Evolutionary conservation across 139 green algal genomes (phyloP).

Genomic region (Monoraphidium neglectum): DNA sequence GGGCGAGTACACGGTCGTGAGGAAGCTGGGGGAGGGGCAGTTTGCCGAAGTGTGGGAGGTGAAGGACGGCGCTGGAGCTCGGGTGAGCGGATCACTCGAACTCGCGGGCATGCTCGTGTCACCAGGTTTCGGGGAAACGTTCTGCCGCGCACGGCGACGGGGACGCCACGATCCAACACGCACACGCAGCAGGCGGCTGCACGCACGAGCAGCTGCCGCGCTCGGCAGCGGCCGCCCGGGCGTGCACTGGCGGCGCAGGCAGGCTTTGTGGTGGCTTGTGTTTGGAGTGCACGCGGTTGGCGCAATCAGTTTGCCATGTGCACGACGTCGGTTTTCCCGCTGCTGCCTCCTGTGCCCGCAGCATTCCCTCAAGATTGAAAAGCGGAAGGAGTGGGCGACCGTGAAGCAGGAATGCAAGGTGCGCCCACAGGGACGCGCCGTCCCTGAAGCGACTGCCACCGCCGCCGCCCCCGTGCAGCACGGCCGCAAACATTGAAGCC

Average conservation of each 20-base stretch:
- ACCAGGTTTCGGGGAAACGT: background rate
- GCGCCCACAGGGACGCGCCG: background rate
- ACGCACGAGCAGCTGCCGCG: too few relatives aligned
- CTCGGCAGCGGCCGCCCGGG: too few relatives aligned
- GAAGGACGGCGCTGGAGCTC: constrained; percentile 12
- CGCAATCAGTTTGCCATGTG: background rate
- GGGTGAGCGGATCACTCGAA: background rate
- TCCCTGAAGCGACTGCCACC: too few relatives aligned
- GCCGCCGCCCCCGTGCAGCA: too few relatives aligned
- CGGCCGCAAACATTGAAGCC: too few relatives aligned
- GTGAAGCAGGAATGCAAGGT: constrained; percentile 60
- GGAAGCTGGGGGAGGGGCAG: constrained; percentile 77
- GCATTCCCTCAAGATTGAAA: constrained; percentile 73
- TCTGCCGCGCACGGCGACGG: too few relatives aligned
- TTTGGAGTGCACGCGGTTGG: background rate
- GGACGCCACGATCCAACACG: too few relatives aligned
- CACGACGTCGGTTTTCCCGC: background rate
- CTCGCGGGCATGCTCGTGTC: background rate
- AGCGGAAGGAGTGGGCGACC: constrained; percentile 45
- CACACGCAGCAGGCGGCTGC: too few relatives aligned
- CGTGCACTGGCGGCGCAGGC: too few relatives aligned
- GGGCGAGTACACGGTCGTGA: constrained; percentile 28
- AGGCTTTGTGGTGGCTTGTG: too few relatives aligned
- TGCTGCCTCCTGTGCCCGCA: constrained; percentile 22
- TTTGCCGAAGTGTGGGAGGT: constrained; percentile 82